Evolutionary conservation across 2,329 filamentous ascomycete species (phyloP).

Genomic region (Fusarium mundagurra): DNA sequence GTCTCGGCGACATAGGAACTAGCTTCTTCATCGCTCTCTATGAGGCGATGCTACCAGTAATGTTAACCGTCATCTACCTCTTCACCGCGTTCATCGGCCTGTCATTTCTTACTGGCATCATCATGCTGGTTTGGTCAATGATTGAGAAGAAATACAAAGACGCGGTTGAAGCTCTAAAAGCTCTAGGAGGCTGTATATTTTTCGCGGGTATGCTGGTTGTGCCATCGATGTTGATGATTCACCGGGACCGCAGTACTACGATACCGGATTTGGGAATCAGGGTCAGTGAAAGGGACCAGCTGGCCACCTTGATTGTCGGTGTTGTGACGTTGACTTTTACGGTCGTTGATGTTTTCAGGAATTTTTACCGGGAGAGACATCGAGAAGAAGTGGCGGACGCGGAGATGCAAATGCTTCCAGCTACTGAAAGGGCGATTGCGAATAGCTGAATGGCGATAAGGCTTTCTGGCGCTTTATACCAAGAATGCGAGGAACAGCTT

Average conservation of each 20-base stretch:
- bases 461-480: neutral
- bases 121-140: neutral
- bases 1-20: neutral
- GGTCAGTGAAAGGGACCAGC: slow-evolving; percentile 4
- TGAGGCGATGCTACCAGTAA: neutral
- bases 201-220: neutral
- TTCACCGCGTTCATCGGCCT: neutral
- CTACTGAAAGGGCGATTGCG: neutral
- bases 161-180: neutral
- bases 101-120: neutral
- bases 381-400: neutral
- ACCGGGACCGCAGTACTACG: neutral
- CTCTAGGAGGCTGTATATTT: neutral
- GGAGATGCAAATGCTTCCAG: neutral
- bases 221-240: neutral
- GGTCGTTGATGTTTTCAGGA: neutral
- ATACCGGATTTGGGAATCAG: slow-evolving; percentile 4
- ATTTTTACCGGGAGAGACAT: neutral
- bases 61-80: neutral
- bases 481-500: neutral
- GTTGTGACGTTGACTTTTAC: neutral
- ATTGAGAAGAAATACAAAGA: neutral
- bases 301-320: slow-evolving; percentile 11
- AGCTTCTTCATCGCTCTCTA: neutral
- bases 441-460: neutral